These are phyloP conservation scores for Ogataea hybrid DNA, from an alignment of 1,139 yeast species.

Conservation along the genomic window DNA sequence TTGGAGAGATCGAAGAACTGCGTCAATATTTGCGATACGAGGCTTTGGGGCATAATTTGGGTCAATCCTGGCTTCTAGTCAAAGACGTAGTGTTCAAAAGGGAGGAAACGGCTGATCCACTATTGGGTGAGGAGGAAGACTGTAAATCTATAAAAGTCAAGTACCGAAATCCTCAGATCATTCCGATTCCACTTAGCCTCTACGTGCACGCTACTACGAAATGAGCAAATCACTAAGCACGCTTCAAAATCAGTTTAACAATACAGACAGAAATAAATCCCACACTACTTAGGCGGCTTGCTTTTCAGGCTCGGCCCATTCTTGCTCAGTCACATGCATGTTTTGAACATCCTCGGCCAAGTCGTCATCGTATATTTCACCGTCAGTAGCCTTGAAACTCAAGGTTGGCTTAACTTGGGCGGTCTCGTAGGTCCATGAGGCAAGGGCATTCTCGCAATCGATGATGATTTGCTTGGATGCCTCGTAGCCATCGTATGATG, in stretches of 20 bases:
- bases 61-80: slow-evolving; percentile 13
- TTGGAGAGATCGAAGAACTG: slow-evolving; percentile 18
- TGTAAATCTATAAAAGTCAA: slow-evolving; percentile 17
- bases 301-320: slow-evolving; percentile 27
- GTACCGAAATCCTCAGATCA: slow-evolving; percentile 17
- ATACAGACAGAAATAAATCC: slow-evolving; percentile 10
- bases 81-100: slow-evolving; percentile 14
- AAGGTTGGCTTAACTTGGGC: slow-evolving; percentile 81
- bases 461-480: slow-evolving; percentile 84
- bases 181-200: slow-evolving; percentile 26
- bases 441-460: slow-evolving; percentile 82
- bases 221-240: slow-evolving; percentile 5
- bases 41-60: slow-evolving; percentile 1
- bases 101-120: background rate
- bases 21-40: slow-evolving; percentile 7
- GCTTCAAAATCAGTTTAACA: slow-evolving; percentile 8
- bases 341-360: slow-evolving; percentile 42
- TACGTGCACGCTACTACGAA: slow-evolving; percentile 23
- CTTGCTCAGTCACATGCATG: slow-evolving; percentile 52
- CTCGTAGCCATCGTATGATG: slow-evolving; percentile 84
- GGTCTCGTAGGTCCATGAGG: slow-evolving; percentile 77
- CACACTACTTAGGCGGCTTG: slow-evolving; percentile 25
- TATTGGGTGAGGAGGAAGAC: slow-evolving; percentile 1
- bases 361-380: slow-evolving; percentile 61
- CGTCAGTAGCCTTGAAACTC: slow-evolving; percentile 70